Conservation (phyloP, 75 land plant genomes). For the Selaginella tamariscina region DNA sequence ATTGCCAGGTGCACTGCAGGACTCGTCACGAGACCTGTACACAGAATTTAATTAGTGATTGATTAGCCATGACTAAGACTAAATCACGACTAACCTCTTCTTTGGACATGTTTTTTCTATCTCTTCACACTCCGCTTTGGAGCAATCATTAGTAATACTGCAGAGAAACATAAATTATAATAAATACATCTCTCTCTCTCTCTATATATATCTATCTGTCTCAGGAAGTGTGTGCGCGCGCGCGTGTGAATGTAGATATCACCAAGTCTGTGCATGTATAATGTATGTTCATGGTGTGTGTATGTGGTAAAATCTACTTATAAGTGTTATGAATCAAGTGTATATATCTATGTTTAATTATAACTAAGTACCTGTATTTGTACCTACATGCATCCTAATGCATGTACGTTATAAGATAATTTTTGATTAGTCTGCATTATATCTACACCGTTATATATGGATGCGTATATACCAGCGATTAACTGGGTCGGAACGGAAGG, state of each 20-base stretch:
- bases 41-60: not conserved
- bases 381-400: too few relatives aligned
- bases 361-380: too few relatives aligned
- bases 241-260: too few relatives aligned
- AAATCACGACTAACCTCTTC: not conserved
- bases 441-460: not conserved
- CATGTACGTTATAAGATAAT: too few relatives aligned
- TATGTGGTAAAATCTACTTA: too few relatives aligned
- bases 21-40: conserved; percentile 35
- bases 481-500: conserved; percentile 15
- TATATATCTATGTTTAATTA: too few relatives aligned
- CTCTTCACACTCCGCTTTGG: not conserved
- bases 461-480: conserved; percentile 20
- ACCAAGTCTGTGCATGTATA: too few relatives aligned
- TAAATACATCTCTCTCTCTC: not conserved
- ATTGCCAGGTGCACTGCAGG: conserved; percentile 25
- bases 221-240: too few relatives aligned
- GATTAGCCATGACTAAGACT: not conserved
- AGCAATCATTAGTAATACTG: not conserved
- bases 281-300: too few relatives aligned
- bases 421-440: too few relatives aligned
- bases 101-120: not conserved
- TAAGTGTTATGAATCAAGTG: too few relatives aligned
- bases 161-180: not conserved
- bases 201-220: too few relatives aligned